Evolutionary conservation across 305 asterid species (phyloP), one percentile per base, ranked within the genome.

Genomic region (Fraxinus nigra): DNA sequence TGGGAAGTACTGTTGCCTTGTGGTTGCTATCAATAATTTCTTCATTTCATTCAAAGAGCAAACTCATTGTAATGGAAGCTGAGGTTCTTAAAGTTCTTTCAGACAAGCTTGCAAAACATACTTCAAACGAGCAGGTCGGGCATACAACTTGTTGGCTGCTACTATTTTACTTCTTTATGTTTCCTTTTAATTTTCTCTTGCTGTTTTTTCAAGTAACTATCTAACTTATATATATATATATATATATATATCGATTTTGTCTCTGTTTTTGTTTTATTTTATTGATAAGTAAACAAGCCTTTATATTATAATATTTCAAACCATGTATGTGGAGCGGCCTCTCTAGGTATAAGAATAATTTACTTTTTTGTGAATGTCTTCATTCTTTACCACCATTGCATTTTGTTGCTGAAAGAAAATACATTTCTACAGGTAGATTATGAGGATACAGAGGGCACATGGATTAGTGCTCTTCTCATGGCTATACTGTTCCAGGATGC

Each of bases 391-490:
- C 46, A 43, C 38, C 38, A 67, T 14, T 67, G 74, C 32, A 37
- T 81, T 79, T 61, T 34, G 79, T 70, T 84, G 43, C 85, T 89
- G 75, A 85, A 69, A 81, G 65, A 79, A 80, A 82, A 46, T 56
- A 26, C 10, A 54, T 84, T 48, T 70, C 87, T 84, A 82, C 97
- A 95, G 99, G 92, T 86, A 43, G 97, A 86, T 76, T 91, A 90
- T 75, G 92, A 89, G 86, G 99, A 95, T 83, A 82, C 92, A 1
- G 97, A 95, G 88, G 94, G 95, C 54, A 84, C 86, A 80, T 95
- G 99, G 98, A 89, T 92, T 78, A 86, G 94, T 89, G 88, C 93
- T 46, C 92, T 92, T 86, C 94, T 95, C 77, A 86, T 90, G 84
- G 94, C 98, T 78, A 85, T 92, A 85, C 86, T 95, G 67, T 91